Evolutionary conservation across 305 asterid genomes (phyloP), one percentile per base, ranked within the genome.

Genomic region (Rubia peregrina): DNA sequence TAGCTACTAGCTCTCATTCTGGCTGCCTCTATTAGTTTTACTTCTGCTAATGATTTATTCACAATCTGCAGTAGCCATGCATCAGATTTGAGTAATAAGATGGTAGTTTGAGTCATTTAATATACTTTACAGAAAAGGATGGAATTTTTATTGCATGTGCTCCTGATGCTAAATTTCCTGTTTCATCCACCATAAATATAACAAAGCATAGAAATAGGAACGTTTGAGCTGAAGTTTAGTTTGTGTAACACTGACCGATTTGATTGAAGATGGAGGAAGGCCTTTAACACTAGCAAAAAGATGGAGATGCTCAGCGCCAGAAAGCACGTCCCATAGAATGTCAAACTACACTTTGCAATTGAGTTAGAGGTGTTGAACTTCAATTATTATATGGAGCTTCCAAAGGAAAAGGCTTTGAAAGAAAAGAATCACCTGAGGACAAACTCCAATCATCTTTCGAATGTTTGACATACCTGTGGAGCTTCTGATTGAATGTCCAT

Each of bases 261-360:
- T 79, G 70, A 90, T 69, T 21, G 89, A 81, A 79, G 89, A 73
- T 61, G 95, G 91, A 68, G 65, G 69, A 69, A 92, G 83, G 71
- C 97, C 97, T 79, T 90, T 92, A 84, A 89, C 87, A 82, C 85
- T 86, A 72, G 98, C 96, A 81, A 92, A 92, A 74, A 92, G 85
- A 78, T 78, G 60, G 71, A 92, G 95, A 81, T 92, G 96, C 77
- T 92, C 97, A 82, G 75, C 72, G 66, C 93, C 96, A 41, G 98
- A 90, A 69, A 92, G 83, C 64, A 84, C 89, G 78, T 88, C 93
- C 98, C 97, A 92, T 76, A 90, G 92, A 74, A 90, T 71, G 78
- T 92, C 98, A 86, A 90, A 92, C 98, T 92, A 81, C 68, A 57
- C 62, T 61, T 21, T 14, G 33, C 69, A 56, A 7, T 19, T 30